Evolutionary conservation across 148 eudicot genomes (phyloP), one percentile per base, ranked within the genome.

Genomic region (Drosera capensis): DNA sequence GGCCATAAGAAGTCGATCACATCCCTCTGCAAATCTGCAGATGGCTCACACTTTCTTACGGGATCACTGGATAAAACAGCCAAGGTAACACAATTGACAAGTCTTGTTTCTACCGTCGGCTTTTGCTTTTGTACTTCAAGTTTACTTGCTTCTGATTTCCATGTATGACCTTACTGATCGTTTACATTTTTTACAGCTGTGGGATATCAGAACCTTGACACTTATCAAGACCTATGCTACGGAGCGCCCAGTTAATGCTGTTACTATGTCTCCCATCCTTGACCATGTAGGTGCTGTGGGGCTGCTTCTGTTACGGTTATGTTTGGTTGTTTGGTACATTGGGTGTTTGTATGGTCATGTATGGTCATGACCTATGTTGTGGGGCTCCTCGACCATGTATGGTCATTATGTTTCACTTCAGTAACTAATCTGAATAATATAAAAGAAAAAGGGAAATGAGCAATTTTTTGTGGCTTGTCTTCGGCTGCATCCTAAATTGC

Each of bases 61-160:
- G 97, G 97, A 38, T 84, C 97, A 7, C 62, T 80, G 20, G 97
- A 88, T 64, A 88, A 88, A 50, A 75, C 97, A 20, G 97, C 95
- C 0, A 88, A 80, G 93, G 97, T 84, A 51, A 5, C 42, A 14
- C 53, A 19, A 13, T 20, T 39, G 2, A 14, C 43, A 47, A 49
- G 40, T 42, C 24, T 24, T n/a, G n/a, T n/a, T n/a, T n/a, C n/a
- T n/a, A n/a, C n/a, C n/a, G n/a, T n/a, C 8, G 17, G 14, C 6
- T n/a, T 5, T 24, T 40, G 14, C 37, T 4, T 6, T 9, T 35
- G 26, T 6, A 21, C 26, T 48, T 30, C 43, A 14, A 23, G 42
- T 39, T 23, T 4, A 34, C 13, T 4, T 34, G n/a, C 38, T 11
- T 15, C 11, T 34, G 11, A 11, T 34, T 28, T 34, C 38, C 14